These are phyloP conservation scores for Metarhizium brunneum DNA, from an alignment of 2,329 filamentous ascomycete species.

Conservation along the genomic window DNA sequence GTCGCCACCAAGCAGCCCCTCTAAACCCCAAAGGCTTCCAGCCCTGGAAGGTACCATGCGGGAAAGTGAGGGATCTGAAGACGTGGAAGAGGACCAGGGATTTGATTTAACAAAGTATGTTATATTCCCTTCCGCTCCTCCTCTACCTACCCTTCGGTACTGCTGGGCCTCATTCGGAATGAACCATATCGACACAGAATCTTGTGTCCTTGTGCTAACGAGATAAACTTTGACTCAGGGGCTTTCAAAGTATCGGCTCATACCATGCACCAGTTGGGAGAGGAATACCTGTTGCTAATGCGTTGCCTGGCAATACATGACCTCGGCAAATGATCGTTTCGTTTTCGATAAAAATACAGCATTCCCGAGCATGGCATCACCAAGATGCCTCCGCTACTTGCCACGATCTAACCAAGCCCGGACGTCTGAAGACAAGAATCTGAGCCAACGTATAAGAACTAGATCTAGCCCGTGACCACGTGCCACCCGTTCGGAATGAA, in stretches of 20 bases:
- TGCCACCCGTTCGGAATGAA: background rate
- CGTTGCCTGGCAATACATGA: constrained; percentile 26
- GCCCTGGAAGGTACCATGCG: constrained; percentile 10
- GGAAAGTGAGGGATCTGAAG: constrained; percentile 21
- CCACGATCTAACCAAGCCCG: too few relatives aligned
- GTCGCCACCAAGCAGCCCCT: constrained; percentile 44
- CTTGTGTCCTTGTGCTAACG: constrained; percentile 12
- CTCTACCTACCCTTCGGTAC: too few relatives aligned
- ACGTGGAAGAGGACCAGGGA: constrained; percentile 37
- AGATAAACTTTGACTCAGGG: constrained; percentile 28
- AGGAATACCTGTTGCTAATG: constrained; percentile 33
- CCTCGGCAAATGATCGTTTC: background rate
- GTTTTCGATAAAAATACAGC: too few relatives aligned
- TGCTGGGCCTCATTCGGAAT: too few relatives aligned
- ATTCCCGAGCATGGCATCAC: too few relatives aligned
- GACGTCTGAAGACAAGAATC: background rate
- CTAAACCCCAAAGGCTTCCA: constrained; percentile 27
- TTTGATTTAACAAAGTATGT: constrained; percentile 51
- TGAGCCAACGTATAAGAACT: background rate
- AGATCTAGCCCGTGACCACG: background rate
- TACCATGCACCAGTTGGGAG: constrained; percentile 48
- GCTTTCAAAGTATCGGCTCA: constrained; percentile 56
- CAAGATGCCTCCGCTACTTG: too few relatives aligned
- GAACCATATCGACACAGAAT: background rate
- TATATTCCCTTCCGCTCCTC: background rate